Percentiles rank a stretch among this genome's conserved stretches.
Conservation (phyloP, 225 moss, liverwort and hornwort species). For the Physcomitrium patens region DNA sequence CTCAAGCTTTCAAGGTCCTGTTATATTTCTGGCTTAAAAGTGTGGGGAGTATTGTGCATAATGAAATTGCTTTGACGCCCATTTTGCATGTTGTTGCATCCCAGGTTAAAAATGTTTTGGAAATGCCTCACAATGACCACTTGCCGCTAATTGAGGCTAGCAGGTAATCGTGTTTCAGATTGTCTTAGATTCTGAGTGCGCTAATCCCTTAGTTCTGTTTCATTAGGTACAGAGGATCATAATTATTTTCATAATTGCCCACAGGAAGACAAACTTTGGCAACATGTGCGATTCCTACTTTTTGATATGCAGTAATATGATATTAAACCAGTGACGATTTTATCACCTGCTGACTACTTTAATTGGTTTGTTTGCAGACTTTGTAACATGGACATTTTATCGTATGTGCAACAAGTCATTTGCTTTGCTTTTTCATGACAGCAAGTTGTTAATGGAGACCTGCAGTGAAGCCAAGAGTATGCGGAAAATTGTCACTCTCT, state of each 20-base stretch:
- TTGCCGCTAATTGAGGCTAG: constrained; percentile 95
- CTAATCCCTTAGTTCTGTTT: background rate
- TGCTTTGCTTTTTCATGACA: constrained; percentile 99
- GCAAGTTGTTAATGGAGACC: constrained; percentile 99
- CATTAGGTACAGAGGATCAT: no score
- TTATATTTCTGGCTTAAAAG: background rate
- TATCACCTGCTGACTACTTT: constrained; percentile 25
- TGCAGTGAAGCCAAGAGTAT: constrained; percentile 97
- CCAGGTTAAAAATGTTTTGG: constrained; percentile 99
- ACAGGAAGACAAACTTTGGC: no score
- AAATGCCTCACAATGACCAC: constrained; percentile 98
- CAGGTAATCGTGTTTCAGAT: constrained; percentile 57
- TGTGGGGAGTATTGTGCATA: constrained; percentile 1
- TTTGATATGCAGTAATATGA: background rate
- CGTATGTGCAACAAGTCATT: constrained; percentile 99
- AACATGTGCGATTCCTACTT: no score
- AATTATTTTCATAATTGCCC: no score
- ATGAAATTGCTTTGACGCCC: background rate
- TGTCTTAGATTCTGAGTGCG: background rate
- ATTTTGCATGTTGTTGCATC: constrained; percentile 20
- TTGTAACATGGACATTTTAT: constrained; percentile 99
- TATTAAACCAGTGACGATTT: background rate
- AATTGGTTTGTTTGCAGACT: constrained; percentile 55
- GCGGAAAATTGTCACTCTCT: constrained; percentile 97
- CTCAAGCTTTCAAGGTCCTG: no score